Percentiles rank a stretch among this genome's conserved stretches.
Conservation (phyloP, 1,139 yeast species). For the Hyphopichia burtonii region DNA sequence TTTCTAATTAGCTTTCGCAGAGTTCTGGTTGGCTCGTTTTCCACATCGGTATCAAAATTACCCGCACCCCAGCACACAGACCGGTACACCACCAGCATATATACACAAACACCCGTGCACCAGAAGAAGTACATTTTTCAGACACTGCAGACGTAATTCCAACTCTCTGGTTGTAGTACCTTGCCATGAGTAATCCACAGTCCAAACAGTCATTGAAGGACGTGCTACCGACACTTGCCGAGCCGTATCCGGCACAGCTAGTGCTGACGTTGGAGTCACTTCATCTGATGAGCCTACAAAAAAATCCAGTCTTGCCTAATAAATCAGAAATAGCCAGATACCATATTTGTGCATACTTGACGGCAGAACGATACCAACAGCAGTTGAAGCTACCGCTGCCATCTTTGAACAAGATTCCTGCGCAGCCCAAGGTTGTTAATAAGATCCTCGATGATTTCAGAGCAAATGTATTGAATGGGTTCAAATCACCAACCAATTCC, state of each 20-base stretch:
- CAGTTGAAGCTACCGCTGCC: conserved; percentile 48
- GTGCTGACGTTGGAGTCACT: conserved; percentile 49
- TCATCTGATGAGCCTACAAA: conserved; percentile 51
- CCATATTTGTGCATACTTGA: conserved; percentile 64
- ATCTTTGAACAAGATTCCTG: conserved; percentile 50
- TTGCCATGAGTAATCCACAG: conserved; percentile 15
- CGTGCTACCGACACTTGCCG: conserved; percentile 49
- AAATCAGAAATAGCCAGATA: conserved; percentile 61
- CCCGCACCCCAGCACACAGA: conserved; percentile 8
- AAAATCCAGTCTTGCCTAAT: conserved; percentile 45
- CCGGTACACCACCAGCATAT: background rate
- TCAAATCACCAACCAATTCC: conserved; percentile 30
- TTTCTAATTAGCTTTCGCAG: conserved; percentile 6
- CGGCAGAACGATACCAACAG: conserved; percentile 50
- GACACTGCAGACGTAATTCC: too few species aligned
- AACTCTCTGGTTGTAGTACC: too few species aligned
- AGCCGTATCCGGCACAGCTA: conserved; percentile 48
- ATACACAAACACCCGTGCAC: background rate
- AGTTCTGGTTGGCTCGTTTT: conserved; percentile 25
- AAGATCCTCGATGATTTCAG: conserved; percentile 48
- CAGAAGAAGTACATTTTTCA: too few species aligned
- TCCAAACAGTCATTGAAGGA: conserved; percentile 39
- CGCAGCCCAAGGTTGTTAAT: conserved; percentile 48
- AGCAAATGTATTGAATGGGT: conserved; percentile 23
- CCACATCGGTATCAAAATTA: conserved; percentile 3